phyloP scores from a whole-genome alignment of 352 stramenopile genomes.

The Globisporangium polare region DNA sequence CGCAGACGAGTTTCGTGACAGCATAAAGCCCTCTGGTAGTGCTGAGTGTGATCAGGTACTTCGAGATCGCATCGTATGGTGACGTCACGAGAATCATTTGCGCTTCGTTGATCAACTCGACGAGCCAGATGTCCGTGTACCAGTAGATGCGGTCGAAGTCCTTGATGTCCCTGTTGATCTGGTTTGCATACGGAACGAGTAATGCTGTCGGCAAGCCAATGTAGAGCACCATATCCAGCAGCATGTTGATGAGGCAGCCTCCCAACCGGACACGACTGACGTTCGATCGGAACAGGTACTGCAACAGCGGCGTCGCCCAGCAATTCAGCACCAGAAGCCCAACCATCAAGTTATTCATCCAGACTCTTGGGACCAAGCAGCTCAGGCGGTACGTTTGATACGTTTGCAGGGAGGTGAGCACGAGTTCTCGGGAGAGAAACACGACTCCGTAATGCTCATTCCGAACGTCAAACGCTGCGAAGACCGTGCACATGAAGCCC shows the following conservation, averaged over 20 bases:
- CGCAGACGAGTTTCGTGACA: constrained; percentile 16
- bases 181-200: constrained; percentile 15
- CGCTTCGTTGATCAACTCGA: constrained; percentile 21
- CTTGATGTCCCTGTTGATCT: constrained; percentile 10
- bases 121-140: constrained; percentile 23
- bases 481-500: neutral
- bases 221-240: constrained; percentile 14
- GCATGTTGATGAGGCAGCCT: neutral
- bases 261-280: neutral
- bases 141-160: constrained; percentile 14
- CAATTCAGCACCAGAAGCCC: constrained; percentile 19
- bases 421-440: neutral
- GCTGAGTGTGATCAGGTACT: constrained; percentile 25
- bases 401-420: neutral
- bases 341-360: constrained; percentile 22
- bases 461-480: neutral
- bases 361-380: constrained; percentile 11
- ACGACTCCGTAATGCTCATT: neutral
- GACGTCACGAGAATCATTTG: constrained; percentile 21
- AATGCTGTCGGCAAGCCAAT: constrained; percentile 20
- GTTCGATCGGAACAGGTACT: neutral
- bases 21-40: constrained; percentile 17
- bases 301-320: constrained; percentile 22
- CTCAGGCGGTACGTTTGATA: constrained; percentile 17
- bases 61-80: constrained; percentile 14